These are phyloP conservation scores for Lipomyces yamanashiensis DNA, from an alignment of 805 yeast species.

Conservation along the genomic window DNA sequence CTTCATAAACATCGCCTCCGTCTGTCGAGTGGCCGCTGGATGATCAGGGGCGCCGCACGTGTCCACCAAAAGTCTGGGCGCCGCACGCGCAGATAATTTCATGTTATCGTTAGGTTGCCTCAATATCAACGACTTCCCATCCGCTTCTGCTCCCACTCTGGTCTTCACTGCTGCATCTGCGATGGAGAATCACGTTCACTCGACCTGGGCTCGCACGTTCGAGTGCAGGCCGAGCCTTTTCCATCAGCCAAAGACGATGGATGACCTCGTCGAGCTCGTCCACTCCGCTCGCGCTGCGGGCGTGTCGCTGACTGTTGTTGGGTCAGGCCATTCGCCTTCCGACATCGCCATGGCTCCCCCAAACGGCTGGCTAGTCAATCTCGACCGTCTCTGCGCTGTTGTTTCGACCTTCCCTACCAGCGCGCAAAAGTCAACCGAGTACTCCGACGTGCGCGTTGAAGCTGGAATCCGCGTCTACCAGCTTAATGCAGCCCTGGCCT, in stretches of 20 bases:
- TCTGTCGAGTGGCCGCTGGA: no score
- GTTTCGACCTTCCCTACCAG: conserved; percentile 17
- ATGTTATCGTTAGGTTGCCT: not conserved
- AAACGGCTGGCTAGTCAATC: conserved; percentile 81
- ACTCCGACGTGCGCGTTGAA: conserved; percentile 90
- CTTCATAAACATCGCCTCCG: no score
- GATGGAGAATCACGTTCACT: conserved; percentile 16
- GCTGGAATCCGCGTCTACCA: conserved; percentile 85
- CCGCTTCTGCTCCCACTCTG: not conserved
- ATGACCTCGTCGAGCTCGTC: conserved; percentile 72
- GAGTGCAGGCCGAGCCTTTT: conserved; percentile 72
- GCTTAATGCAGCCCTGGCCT: conserved; percentile 67
- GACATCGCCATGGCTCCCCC: conserved; percentile 75
- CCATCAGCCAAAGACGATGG: conserved; percentile 74
- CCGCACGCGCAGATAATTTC: conserved; percentile 16
- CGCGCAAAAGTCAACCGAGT: conserved; percentile 62
- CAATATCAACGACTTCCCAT: not conserved
- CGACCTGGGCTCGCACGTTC: conserved; percentile 92
- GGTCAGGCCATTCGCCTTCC: conserved; percentile 95
- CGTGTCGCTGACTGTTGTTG: conserved; percentile 80
- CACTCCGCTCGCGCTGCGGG: conserved; percentile 61
- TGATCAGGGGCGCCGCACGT: conserved; percentile 16
- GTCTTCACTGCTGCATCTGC: not conserved
- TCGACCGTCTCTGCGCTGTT: conserved; percentile 70
- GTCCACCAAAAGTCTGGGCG: conserved; percentile 7